phyloP scores from a whole-genome alignment of 2,329 filamentous ascomycete genomes.

The Stagonosporopsis chrysanthemi region DNA sequence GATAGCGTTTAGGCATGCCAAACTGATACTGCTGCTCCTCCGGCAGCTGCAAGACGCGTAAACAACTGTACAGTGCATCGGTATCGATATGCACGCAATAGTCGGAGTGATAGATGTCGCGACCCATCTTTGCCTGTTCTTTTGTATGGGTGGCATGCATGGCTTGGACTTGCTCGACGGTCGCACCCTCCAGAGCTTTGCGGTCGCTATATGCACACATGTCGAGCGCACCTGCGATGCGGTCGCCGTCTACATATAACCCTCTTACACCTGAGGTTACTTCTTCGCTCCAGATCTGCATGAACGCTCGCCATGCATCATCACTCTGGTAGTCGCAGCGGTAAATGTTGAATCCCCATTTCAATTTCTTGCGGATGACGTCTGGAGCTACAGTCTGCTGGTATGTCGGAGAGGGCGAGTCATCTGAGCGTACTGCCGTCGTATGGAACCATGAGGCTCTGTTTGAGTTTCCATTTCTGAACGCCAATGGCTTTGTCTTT shows the following conservation, averaged over 20 bases:
- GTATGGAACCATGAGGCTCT: background rate
- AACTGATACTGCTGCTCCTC: constrained; percentile 8
- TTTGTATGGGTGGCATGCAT: constrained; percentile 8
- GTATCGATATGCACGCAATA: constrained; percentile 5
- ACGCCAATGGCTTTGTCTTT: background rate
- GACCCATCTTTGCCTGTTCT: background rate
- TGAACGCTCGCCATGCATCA: constrained; percentile 4
- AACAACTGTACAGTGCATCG: constrained; percentile 7
- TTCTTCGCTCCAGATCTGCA: constrained; percentile 1
- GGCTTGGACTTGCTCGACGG: constrained; percentile 5
- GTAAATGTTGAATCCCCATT: constrained; percentile 8
- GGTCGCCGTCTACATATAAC: constrained; percentile 3
- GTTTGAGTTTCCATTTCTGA: background rate
- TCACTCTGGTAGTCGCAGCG: constrained; percentile 1
- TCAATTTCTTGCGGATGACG: background rate
- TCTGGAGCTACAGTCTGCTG: background rate
- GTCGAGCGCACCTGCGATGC: constrained; percentile 3
- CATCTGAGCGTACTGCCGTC: background rate
- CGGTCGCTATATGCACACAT: constrained; percentile 4
- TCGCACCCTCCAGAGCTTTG: constrained; percentile 1
- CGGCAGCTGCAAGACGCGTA: constrained; percentile 1
- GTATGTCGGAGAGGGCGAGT: background rate
- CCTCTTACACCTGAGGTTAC: constrained; percentile 1
- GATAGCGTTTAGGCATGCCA: constrained; percentile 4
- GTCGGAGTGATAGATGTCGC: constrained; percentile 1